Percentiles rank a stretch among this genome's conserved stretches.
Conservation (phyloP, 352 stramenopile species). For the Globisporangium acanthophoron region DNA sequence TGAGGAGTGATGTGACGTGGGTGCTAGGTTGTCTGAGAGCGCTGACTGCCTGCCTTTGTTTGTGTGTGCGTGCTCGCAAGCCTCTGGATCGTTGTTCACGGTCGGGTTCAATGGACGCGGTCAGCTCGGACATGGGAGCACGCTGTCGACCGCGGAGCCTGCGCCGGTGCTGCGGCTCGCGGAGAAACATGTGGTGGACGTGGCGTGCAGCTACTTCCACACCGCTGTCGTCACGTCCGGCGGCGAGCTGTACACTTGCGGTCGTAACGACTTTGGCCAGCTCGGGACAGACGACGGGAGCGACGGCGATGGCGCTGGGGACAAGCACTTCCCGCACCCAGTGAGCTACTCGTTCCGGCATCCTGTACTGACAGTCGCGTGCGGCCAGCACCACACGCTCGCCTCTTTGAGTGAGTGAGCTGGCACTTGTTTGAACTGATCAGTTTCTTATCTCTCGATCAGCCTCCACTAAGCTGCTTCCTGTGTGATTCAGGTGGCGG, state of each 20-base stretch:
- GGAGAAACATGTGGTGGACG: constrained; percentile 60
- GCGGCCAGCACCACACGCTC: constrained; percentile 88
- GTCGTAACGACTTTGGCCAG: constrained; percentile 92
- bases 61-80: constrained; percentile 31
- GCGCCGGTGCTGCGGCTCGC: constrained; percentile 37
- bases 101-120: constrained; percentile 92
- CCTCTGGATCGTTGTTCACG: constrained; percentile 76
- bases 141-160: constrained; percentile 49
- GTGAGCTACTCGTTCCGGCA: constrained; percentile 44
- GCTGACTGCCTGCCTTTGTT: neutral
- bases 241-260: constrained; percentile 82
- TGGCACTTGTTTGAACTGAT: neutral
- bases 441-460: neutral
- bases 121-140: constrained; percentile 83
- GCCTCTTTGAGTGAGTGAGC: constrained; percentile 28
- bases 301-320: constrained; percentile 14
- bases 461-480: neutral
- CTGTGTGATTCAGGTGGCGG: constrained; percentile 26
- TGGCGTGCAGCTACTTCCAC: constrained; percentile 92
- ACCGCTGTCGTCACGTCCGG: constrained; percentile 75
- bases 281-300: constrained; percentile 36
- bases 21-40: neutral
- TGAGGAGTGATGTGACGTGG: too few relatives aligned
- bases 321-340: constrained; percentile 57
- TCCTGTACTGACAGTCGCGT: constrained; percentile 71